A percentile compares a stretch with the other conserved stretches of the same genome.
These are phyloP conservation scores for Fonsecaea pedrosoi DNA, from an alignment of 2,329 filamentous ascomycete species.

Conservation along the genomic window DNA sequence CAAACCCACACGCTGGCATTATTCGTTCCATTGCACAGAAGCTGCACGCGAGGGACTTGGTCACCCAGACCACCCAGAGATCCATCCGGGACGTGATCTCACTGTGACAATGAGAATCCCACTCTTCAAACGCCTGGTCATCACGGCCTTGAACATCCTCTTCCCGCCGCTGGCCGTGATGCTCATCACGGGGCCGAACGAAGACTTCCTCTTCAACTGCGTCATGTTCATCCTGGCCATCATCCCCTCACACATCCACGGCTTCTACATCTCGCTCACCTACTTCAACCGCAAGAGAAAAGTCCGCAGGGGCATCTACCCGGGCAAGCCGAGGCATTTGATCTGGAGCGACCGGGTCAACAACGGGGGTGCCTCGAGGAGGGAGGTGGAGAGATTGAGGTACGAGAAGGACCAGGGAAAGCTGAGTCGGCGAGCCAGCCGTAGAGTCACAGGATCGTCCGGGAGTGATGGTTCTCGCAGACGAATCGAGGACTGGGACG, in stretches of 20 bases:
- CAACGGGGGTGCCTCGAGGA: constrained; percentile 47
- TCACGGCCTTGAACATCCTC: constrained; percentile 49
- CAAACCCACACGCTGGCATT: not conserved
- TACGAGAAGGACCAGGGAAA: constrained; percentile 33
- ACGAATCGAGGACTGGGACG: constrained; percentile 27
- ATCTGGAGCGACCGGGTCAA: constrained; percentile 47
- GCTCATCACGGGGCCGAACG: constrained; percentile 47
- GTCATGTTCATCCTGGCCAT: constrained; percentile 50
- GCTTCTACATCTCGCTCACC: constrained; percentile 50
- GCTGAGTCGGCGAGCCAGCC: constrained; percentile 23
- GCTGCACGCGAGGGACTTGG: not conserved
- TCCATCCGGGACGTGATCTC: not conserved
- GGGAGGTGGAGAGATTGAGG: constrained; percentile 44
- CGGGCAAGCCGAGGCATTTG: constrained; percentile 45
- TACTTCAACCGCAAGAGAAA: constrained; percentile 50
- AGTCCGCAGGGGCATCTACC: constrained; percentile 48
- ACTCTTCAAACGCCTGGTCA: constrained; percentile 45
- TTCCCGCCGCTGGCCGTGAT: constrained; percentile 49
- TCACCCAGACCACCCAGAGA: not conserved
- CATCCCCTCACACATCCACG: constrained; percentile 51
- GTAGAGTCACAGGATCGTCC: not conserved
- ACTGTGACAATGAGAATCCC: constrained; percentile 29
- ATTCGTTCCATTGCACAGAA: not conserved
- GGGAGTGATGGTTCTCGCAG: constrained; percentile 7
- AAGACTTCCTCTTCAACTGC: constrained; percentile 49